These are phyloP conservation scores for Aspergillus tubingensis DNA, from an alignment of 2,329 filamentous ascomycete genomes.

Conservation along the genomic window DNA sequence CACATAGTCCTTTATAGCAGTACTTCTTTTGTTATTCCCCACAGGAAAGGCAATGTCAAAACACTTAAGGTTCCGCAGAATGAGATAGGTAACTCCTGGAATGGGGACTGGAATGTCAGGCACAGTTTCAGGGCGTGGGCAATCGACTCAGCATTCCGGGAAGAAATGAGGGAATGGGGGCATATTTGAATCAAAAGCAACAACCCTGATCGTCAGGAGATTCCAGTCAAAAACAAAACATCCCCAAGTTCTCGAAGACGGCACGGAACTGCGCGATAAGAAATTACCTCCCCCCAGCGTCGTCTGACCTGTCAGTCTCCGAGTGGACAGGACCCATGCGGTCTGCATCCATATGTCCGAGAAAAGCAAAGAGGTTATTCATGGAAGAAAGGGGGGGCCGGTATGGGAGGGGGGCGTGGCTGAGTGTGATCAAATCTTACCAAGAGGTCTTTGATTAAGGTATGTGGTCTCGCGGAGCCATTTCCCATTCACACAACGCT, in stretches of 20 bases:
- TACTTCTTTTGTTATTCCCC: conserved; percentile 16
- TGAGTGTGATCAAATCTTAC: conserved; percentile 10
- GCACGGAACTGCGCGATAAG: conserved; percentile 14
- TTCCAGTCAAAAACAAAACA: conserved; percentile 6
- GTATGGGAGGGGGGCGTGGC: conserved; percentile 2
- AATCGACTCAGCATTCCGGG: conserved; percentile 24
- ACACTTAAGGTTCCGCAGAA: not conserved
- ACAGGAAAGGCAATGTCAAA: conserved; percentile 7
- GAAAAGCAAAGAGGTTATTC: not conserved
- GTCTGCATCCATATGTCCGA: conserved; percentile 10
- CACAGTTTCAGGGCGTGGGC: conserved; percentile 27
- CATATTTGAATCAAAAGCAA: conserved; percentile 14
- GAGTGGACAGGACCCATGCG: conserved; percentile 13
- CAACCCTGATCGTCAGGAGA: not conserved
- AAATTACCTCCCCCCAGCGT: conserved; percentile 8
- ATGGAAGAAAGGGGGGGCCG: not conserved
- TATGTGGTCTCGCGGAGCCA: not conserved
- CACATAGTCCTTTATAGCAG: conserved; percentile 20
- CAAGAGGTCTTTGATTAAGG: conserved; percentile 9
- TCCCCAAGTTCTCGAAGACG: conserved; percentile 12
- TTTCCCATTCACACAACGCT: not conserved
- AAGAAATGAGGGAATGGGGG: not conserved
- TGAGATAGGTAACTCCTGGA: conserved; percentile 20
- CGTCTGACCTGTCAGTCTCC: conserved; percentile 24
- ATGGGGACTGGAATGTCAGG: conserved; percentile 34